Percentiles rank a stretch among this genome's conserved stretches.
These are phyloP conservation scores for Cladosporium sp. DNA, from an alignment of 2,329 filamentous ascomycete species.

Conservation along the genomic window DNA sequence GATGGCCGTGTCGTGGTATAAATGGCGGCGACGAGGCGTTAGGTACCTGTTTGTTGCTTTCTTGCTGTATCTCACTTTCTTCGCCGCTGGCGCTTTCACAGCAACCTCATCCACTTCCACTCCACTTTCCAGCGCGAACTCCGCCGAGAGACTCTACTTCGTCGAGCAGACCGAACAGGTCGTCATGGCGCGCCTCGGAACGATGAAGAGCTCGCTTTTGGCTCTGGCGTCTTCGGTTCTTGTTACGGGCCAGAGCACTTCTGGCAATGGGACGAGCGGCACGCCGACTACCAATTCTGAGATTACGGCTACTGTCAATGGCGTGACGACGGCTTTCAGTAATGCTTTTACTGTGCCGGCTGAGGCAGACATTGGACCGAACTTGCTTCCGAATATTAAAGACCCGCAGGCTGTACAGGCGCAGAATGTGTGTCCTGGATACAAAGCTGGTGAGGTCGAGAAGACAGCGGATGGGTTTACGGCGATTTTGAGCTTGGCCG, in stretches of 20 bases:
- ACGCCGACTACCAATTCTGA: slow-evolving; percentile 14
- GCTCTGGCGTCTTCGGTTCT: slow-evolving; percentile 20
- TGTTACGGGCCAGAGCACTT: slow-evolving; percentile 11
- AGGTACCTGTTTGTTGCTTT: slow-evolving; percentile 6
- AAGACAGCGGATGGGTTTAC: slow-evolving; percentile 52
- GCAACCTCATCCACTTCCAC: neutral
- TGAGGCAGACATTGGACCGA: slow-evolving; percentile 36
- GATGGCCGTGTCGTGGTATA: slow-evolving; percentile 16
- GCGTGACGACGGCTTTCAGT: slow-evolving; percentile 18
- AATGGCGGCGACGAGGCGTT: slow-evolving; percentile 12
- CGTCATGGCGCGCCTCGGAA: slow-evolving; percentile 17
- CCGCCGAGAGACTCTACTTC: neutral
- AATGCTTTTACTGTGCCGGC: slow-evolving; percentile 38
- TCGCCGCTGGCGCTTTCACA: neutral
- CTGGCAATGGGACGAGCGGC: neutral
- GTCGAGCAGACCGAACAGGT: slow-evolving; percentile 9
- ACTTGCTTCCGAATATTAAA: slow-evolving; percentile 61
- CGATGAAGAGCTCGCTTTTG: slow-evolving; percentile 16
- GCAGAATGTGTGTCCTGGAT: slow-evolving; percentile 61
- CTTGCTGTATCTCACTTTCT: slow-evolving; percentile 13
- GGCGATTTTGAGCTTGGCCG: slow-evolving; percentile 56
- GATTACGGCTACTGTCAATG: slow-evolving; percentile 16
- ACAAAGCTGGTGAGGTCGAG: slow-evolving; percentile 55
- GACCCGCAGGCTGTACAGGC: slow-evolving; percentile 66
- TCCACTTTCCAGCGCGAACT: neutral